These are phyloP conservation scores for Tetrahymena elliotti DNA, from an alignment of 73 alveolate genomes.

Conservation along the genomic window DNA sequence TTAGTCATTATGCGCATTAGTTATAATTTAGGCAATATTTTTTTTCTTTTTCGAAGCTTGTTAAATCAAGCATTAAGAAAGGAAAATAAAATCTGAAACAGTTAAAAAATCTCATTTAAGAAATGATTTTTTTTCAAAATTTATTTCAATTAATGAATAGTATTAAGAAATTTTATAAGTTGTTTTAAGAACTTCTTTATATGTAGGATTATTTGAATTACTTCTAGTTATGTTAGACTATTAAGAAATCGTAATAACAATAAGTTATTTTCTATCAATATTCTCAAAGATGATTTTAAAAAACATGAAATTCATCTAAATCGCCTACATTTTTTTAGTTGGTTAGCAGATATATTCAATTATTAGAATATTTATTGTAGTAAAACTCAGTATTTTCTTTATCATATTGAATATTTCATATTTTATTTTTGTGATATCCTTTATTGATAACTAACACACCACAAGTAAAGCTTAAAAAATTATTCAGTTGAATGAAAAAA, in stretches of 20 bases:
- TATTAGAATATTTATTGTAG: not conserved
- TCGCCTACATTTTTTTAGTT: not conserved
- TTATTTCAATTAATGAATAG: not conserved
- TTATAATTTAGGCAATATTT: not conserved
- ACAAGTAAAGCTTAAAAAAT: not conserved
- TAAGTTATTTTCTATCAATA: not conserved
- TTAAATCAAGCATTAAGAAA: too few species aligned
- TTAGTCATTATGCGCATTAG: not conserved
- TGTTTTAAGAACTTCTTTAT: not conserved
- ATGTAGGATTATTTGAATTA: not conserved
- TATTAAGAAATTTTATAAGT: not conserved
- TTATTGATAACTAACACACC: not conserved
- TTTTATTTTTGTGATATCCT: not conserved
- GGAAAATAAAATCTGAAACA: not conserved
- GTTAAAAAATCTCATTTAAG: not conserved
- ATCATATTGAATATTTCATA: not conserved
- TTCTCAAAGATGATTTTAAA: not conserved
- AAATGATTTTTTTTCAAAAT: not conserved
- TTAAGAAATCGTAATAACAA: not conserved
- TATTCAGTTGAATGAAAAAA: not conserved
- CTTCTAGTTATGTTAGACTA: not conserved
- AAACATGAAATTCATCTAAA: not conserved
- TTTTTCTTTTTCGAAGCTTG: not conserved
- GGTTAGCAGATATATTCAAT: not conserved
- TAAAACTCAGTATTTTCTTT: not conserved